Conservation (phyloP, 345 rosid species). For the Eutrema japonicum region DNA sequence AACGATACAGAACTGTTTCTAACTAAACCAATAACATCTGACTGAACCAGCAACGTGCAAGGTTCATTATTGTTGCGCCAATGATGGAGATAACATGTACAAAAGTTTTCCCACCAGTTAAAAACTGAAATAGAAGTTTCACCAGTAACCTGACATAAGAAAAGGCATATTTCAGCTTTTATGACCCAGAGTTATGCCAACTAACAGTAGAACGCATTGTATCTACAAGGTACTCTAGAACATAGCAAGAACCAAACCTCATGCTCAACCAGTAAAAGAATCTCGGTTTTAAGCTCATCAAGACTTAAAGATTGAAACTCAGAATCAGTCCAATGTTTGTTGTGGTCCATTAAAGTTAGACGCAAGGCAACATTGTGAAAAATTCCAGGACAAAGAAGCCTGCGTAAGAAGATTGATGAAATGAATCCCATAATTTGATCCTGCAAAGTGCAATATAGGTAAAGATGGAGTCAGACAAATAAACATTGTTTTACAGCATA, state of each 20-base stretch:
- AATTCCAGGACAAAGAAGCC: conserved; percentile 88
- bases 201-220: conserved; percentile 18
- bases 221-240: conserved; percentile 24
- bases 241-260: conserved; percentile 56
- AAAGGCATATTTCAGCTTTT: conserved; percentile 36
- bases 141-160: conserved; percentile 59
- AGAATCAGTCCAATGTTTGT: conserved; percentile 74
- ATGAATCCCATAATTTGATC: conserved; percentile 72
- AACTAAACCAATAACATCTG: conserved; percentile 79
- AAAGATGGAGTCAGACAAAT: conserved; percentile 11
- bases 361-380: conserved; percentile 61
- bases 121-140: conserved; percentile 58
- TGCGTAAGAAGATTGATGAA: conserved; percentile 77
- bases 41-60: conserved; percentile 64
- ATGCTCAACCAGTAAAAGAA: conserved; percentile 70
- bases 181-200: conserved; percentile 25
- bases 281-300: conserved; percentile 82
- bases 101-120: conserved; percentile 78
- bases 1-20: conserved; percentile 79
- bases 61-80: conserved; percentile 90
- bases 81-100: conserved; percentile 65
- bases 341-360: conserved; percentile 72
- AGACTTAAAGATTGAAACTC: conserved; percentile 81
- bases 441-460: conserved; percentile 54
- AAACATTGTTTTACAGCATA: conserved; percentile 9